These are phyloP conservation scores for Prunus davidiana DNA, from an alignment of 306 rosid species.

Conservation along the genomic window DNA sequence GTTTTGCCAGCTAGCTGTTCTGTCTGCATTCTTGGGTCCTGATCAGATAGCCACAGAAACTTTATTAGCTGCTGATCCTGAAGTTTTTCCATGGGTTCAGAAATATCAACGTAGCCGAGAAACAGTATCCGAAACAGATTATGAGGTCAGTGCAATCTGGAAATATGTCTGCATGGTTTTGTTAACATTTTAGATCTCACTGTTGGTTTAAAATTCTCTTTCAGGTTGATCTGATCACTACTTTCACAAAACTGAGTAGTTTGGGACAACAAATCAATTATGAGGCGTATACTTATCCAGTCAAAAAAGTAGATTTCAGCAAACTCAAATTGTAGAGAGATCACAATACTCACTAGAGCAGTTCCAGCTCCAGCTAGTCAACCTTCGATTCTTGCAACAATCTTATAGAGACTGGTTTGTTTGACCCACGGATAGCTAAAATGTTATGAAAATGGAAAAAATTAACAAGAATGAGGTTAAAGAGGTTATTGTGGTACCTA, in stretches of 20 bases:
- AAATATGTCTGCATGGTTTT: not conserved
- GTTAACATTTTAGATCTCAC: not conserved
- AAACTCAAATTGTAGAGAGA: constrained; percentile 69
- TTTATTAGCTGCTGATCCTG: constrained; percentile 67
- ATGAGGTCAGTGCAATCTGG: constrained; percentile 49
- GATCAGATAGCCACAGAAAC: constrained; percentile 79
- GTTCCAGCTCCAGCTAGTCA: not conserved
- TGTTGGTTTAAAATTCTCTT: constrained; percentile 21
- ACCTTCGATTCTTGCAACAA: not conserved
- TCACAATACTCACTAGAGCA: not conserved
- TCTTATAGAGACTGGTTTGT: not conserved
- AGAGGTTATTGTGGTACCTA: too few relatives aligned
- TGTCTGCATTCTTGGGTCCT: constrained; percentile 92
- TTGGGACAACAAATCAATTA: constrained; percentile 85
- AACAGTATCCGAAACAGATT: constrained; percentile 91
- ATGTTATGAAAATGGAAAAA: not conserved
- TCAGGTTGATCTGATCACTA: constrained; percentile 91
- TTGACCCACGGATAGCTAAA: not conserved
- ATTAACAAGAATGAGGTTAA: too few relatives aligned
- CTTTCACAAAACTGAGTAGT: constrained; percentile 73
- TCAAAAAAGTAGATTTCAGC: constrained; percentile 53
- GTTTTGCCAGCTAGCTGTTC: constrained; percentile 67
- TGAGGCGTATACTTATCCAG: constrained; percentile 80
- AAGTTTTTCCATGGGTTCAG: constrained; percentile 85
- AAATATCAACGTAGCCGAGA: constrained; percentile 91